Base-by-base conservation (phyloP, 257 asterid species). In the Capsicum baccatum region DNA sequence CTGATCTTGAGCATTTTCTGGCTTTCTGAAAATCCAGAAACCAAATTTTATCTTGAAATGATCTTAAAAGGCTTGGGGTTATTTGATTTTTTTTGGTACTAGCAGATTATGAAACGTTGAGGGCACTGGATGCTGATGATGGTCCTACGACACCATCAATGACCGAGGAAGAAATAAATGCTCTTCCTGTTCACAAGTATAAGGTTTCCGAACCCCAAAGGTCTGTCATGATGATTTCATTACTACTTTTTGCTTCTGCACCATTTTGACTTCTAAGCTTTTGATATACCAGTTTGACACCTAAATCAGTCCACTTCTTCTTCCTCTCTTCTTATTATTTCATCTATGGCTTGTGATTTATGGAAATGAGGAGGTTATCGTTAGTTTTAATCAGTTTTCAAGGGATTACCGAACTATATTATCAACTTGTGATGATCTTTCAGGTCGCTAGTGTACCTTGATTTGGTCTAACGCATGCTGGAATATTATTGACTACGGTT, bases 101-200 rank as follows among this genome's bases (percentile, higher is more conserved):
- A 84, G 84, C 93, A 96, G 99, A 96, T 93, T 96, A 94, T 87
- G 98, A 96, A 87, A 92, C 99, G 42, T 86, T 96, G 85, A 92
- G 98, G 84, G 98, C 98, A 60, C 88, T 96, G 85, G 99, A 96
- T 89, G 95, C 95, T 62, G 98, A 96, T 86, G 94, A 92, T 86
- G 93, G 84, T 88, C 97, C 98, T 69, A 83, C 95, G 42, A 97
- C 96, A 66, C 88, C 90, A 58, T 93, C 99, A 62, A 97, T 97
- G 98, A 93, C 96, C 15, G 98, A 97, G 63, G 98, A 95, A 83
- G 98, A 97, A 92, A 97, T 97, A 87, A 93, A 89, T 91, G 94
- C 97, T 82, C 99, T 97, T 84, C 99, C 99, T 48, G 97, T 94
- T 87, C 99, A 97, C 88, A 97, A 94, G 87, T 97, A 97, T 79